A percentile compares a stretch with the other conserved stretches of the same genome.
Conservation (phyloP, 2,329 filamentous ascomycete species). For the Coleophoma cylindrospora region DNA sequence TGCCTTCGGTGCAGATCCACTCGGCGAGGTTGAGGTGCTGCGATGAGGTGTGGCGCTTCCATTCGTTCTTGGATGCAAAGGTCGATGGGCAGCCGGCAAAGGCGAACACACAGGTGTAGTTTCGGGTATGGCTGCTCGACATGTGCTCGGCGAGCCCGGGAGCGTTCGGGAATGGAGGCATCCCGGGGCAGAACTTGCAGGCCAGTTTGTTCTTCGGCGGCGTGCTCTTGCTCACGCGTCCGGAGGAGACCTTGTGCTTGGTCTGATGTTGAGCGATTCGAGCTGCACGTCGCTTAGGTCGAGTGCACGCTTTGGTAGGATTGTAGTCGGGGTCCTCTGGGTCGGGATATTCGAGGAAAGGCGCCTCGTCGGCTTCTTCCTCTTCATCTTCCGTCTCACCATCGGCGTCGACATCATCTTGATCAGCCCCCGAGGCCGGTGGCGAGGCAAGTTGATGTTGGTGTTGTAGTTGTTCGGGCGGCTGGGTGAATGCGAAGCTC, state of each 20-base stretch:
- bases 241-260: background rate
- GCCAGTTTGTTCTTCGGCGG: background rate
- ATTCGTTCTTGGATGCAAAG: slow-evolving; percentile 86
- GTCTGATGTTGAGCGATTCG: slow-evolving; percentile 1
- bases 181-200: slow-evolving; percentile 15
- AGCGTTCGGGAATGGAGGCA: slow-evolving; percentile 39
- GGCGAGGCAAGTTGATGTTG: too few relatives aligned
- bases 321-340: slow-evolving; percentile 17
- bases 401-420: slow-evolving; percentile 6
- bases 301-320: slow-evolving; percentile 4
- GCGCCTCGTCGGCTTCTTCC: slow-evolving; percentile 4
- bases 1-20: slow-evolving; percentile 59
- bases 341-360: background rate
- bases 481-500: too few relatives aligned
- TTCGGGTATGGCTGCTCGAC: slow-evolving; percentile 42
- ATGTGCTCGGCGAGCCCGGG: slow-evolving; percentile 42
- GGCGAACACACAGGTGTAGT: slow-evolving; percentile 73
- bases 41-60: slow-evolving; percentile 82
- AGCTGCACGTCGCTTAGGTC: slow-evolving; percentile 1
- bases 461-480: too few relatives aligned
- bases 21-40: slow-evolving; percentile 73
- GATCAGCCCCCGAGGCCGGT: background rate
- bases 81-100: slow-evolving; percentile 69
- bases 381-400: slow-evolving; percentile 11
- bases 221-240: background rate